Base-by-base conservation (phyloP, 441 rosid genomes). In the Aquilaria agallochum region DNA sequence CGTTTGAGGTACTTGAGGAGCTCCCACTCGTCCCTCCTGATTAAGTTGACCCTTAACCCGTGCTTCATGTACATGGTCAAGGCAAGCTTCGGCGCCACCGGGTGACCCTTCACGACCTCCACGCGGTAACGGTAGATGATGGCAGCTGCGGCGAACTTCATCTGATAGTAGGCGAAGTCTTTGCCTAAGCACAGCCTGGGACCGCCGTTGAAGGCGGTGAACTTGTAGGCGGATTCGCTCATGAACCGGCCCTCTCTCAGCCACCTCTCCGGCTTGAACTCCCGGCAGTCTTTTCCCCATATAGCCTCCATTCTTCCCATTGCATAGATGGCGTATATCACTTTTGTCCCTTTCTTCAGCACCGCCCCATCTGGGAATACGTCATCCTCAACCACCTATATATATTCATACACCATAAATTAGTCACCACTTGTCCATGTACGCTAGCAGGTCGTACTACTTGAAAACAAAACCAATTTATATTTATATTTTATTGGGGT, bases 241-340 rank as follows among this genome's bases (percentile, higher is more conserved):
- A 69, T 74, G 75, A 74, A 92, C 47, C 84, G 74, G 31, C 92
- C 87, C 8, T 87, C 93, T 67, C 84, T 80, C 20, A 91, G 76
- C 96, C 99, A 94, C 65, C 97, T 83, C 74, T 94, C 96, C 10
- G 97, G 99, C 72, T 77, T 86, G 66, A 81, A 94, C 68, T 89
- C 86, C 59, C 73, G 68, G 74, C 95, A 89, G 74, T 94, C 92
- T 34, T 76, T 80, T 42, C 99, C 97, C 97, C 96, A 94, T 52
- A 94, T 80, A n/a, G 82, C 82, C 70, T 91, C 95, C 92, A 91
- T 89, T 60, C 97, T 71, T 60, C 94, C 97, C 96, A 94, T 91
- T 63, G 97, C 74, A 51, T 91, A 91, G 12, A 87, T 83, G 42
- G 90, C 95, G 55, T 94, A 94, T 5, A 94, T 66, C 10, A 91